Evolutionary conservation across 108 stramenopile species (phyloP), one percentile per base, ranked within the genome.

Genomic region (Pseudonitzschia delicatissima): DNA sequence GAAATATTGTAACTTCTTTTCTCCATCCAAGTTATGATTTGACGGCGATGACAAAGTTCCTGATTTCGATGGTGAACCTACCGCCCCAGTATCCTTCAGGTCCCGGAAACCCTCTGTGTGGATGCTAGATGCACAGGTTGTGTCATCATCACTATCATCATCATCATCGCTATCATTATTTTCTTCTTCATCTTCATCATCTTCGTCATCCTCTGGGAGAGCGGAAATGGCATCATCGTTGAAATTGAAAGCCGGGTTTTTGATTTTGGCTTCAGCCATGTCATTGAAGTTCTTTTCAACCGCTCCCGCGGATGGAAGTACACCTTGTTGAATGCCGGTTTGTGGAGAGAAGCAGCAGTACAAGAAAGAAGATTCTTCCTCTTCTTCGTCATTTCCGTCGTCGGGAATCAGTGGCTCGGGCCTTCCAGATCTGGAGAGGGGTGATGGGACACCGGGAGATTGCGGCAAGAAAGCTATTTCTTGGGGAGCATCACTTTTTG

Each of bases 301-400:
- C n/a, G n/a, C n/a, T n/a, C n/a, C n/a, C n/a, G n/a, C n/a, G n/a
- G n/a, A n/a, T n/a, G 42, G 42, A 44, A 7, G 42, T n/a, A 44
- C 42, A n/a, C 42, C 42, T 44, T 44, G 50, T 25, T 51, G 50
- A 23, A 42, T 42, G 13, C 15, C 15, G 40, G 15, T 42, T 42
- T n/a, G n/a, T 28, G 53, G 33, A 0, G 53, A 0, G 17, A 55
- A 55, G 31, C 53, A 55, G n/a, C 53, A 55, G 28, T 55, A 55
- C 53, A 33, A 55, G 9, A 55, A 55, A 0, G 53, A 55, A 0
- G 53, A 33, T 25, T 18, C 27, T 3, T 6, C 53, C 2, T 55
- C 25, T 5, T 55, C 31, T 8, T 34, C 53, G 29, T 55, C 53
- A 2, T 55, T 33, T 33, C 13, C 40, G 15, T 55, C 32, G 12